These are phyloP conservation scores for Rosa lucieae DNA, from an alignment of 306 rosid genomes.

Conservation along the genomic window DNA sequence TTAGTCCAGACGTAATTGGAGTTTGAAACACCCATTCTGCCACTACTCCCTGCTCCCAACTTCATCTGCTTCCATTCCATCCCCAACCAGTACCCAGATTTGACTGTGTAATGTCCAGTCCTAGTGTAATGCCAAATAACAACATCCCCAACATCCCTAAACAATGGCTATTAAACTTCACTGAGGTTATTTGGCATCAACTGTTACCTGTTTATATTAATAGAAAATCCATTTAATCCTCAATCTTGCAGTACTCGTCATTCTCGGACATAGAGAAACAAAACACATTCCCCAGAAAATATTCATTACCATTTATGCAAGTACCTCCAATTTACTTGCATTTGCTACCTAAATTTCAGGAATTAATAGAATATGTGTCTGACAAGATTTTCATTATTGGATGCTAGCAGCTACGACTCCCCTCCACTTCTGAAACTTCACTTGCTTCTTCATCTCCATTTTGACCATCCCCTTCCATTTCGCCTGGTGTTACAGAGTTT, in stretches of 20 bases:
- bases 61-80: too few relatives aligned
- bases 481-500: not conserved
- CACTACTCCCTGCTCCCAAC: too few relatives aligned
- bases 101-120: too few relatives aligned
- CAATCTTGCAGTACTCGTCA: not conserved
- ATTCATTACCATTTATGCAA: not conserved
- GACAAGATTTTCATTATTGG: not conserved
- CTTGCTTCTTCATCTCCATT: constrained; percentile 14
- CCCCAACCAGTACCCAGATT: too few relatives aligned
- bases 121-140: too few relatives aligned
- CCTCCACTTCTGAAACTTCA: not conserved
- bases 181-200: not conserved
- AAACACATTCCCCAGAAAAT: not conserved
- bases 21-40: too few relatives aligned
- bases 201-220: not conserved
- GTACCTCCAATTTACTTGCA: not conserved
- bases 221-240: not conserved
- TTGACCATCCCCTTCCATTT: not conserved
- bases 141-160: too few relatives aligned
- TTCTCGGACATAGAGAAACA: not conserved
- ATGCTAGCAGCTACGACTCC: not conserved
- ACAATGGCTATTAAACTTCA: too few relatives aligned
- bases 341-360: not conserved
- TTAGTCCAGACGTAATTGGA: too few relatives aligned
- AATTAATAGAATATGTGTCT: not conserved